A percentile compares a stretch with the other conserved stretches of the same genome.
Evolutionary conservation across 73 alveolate genomes (phyloP).

Genomic region (Paramecium biaurelia): DNA sequence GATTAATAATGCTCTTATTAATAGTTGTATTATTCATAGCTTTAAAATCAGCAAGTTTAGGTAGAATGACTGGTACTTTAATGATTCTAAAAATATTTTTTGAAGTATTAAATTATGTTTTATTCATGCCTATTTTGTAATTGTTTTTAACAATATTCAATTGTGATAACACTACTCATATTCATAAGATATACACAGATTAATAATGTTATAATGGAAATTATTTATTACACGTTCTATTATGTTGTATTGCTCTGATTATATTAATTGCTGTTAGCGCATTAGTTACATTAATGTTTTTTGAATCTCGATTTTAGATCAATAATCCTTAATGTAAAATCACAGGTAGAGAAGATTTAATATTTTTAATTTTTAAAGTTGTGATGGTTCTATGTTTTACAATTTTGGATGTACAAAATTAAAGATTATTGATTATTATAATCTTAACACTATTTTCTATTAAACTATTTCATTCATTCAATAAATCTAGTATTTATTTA

Average conservation of each 20-base stretch:
- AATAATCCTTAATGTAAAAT: constrained; percentile 35
- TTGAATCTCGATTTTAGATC: constrained; percentile 26
- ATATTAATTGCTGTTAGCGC: neutral
- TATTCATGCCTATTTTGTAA: neutral
- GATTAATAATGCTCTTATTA: constrained; percentile 5
- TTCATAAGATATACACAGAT: constrained; percentile 24
- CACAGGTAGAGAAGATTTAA: constrained; percentile 59
- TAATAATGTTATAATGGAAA: constrained; percentile 52
- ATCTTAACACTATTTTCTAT: constrained; percentile 21
- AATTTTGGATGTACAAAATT: neutral
- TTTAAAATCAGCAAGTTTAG: constrained; percentile 29
- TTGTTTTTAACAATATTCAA: neutral
- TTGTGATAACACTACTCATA: constrained; percentile 39
- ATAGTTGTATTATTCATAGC: constrained; percentile 31
- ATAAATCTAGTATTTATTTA: constrained; percentile 23
- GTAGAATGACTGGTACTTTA: constrained; percentile 49
- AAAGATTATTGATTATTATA: constrained; percentile 25
- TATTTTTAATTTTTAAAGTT: constrained; percentile 15
- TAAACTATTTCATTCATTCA: neutral
- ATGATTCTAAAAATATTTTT: constrained; percentile 22
- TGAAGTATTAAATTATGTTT: constrained; percentile 6
- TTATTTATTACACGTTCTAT: constrained; percentile 51
- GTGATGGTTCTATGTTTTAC: constrained; percentile 45
- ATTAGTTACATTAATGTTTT: constrained; percentile 22
- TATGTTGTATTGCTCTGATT: neutral